Evolutionary conservation across 805 yeast species (phyloP), one percentile per base, ranked within the genome.

Genomic region (Wickerhamiella qilinensis): DNA sequence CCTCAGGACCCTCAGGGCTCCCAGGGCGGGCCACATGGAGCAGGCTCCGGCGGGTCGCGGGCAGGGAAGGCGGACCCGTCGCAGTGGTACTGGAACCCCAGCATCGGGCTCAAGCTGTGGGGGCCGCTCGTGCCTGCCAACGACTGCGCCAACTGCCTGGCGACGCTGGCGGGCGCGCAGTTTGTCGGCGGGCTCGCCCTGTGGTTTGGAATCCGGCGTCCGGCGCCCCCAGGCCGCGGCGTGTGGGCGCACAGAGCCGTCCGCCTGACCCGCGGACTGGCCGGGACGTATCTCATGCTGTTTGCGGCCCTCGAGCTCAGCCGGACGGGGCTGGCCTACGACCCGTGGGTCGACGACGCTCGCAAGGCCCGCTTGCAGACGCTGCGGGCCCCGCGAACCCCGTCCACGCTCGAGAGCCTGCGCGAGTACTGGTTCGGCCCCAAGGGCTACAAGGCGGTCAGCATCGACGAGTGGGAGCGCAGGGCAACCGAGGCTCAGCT

Each of bases 381-480:
- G 8, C 5, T 28, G 3, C 21, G 28, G 30, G 32, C 16, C 5
- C 78, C 77, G 1, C 58, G 58, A 21, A 58, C 62, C 34, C 62
- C 61, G 34, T 75, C 79, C 4, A 61, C 62, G 39, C 58, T 57
- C 25, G 67, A 70, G 2, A 66, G 67, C 33, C n/a, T n/a, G n/a
- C n/a, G n/a, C n/a, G n/a, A n/a, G n/a, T 60, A 64, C 56, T 78
- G 85, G 85, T 74, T 69, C 53, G 86, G 86, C 0, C 82, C 83
- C 3, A 55, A 62, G 43, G 66, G 67, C 30, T 68, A 65, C 52
- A 61, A 57, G 32, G 79, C 84, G 3, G 69, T 75, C 57, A 42
- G 47, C 4, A 46, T 46, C 42, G 35, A 38, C 7, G 56, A 54
- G 27, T 55, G 59, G 59, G n/a, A n/a, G n/a, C n/a, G n/a, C n/a